Evolutionary conservation across 2,329 filamentous ascomycete genomes (phyloP), one percentile per base, ranked within the genome.

Genomic region (Cladosporium sp.): DNA sequence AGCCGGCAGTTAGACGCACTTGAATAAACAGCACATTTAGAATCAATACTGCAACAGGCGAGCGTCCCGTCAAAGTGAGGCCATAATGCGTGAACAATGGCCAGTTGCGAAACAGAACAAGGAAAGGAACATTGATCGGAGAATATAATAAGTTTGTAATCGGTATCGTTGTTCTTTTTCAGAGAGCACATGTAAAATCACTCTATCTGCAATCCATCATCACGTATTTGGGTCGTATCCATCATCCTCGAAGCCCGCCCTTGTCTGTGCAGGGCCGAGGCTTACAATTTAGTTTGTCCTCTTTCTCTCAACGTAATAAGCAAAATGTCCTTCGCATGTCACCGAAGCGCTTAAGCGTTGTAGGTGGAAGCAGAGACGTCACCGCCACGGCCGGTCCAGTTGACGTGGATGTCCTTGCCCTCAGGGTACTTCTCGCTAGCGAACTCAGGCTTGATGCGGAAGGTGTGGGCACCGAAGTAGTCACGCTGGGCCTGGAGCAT

Each of bases 321-420:
- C 21, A 55, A 56, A 28, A 29, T 63, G 10, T 63, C 21, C 28
- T 37, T 28, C 29, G 18, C 26, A 26, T 35, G 5, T 21, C 49
- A 63, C 50, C 49, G 16, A 63, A 37, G n/a, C 60, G 35, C 60
- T 63, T 96, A 98, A 85, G 92, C 95, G 83, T 93, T 91, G 87
- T 99, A 99, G 74, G 93, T 98, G 62, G 93, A 97, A 76, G 95
- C 95, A 74, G 93, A 97, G 72, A 99, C 91, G 79, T 98, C 95
- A 78, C 95, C 95, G 79, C 95, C 95, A 80, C 95, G 91, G 76
- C 95, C 95, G 74, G 95, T 99, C 95, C 95, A 99, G 91, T 99
- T 99, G 81, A 98, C 93, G 88, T 99, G 95, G 79, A 94, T 95
- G 81, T 98, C 88, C 84, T 93, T 84, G 80, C 89, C 92, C 74